A percentile compares a stretch with the other conserved stretches of the same genome.
phyloP scores from a whole-genome alignment of 768 basidiomycete genomes.

The Harrya chromipes region DNA sequence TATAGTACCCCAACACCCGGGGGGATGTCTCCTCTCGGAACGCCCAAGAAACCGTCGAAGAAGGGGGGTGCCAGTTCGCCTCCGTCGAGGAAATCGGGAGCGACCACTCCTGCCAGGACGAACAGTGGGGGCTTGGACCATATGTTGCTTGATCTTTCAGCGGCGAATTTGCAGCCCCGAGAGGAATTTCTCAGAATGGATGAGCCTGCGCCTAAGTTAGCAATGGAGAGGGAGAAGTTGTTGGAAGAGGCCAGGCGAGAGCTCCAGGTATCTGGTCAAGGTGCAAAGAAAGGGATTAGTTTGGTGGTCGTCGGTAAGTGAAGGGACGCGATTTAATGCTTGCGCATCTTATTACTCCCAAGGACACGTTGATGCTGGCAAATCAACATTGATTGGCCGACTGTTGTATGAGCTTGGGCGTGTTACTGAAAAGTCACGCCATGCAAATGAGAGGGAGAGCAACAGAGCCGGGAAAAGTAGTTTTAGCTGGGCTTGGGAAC shows the following conservation, averaged over 20 bases:
- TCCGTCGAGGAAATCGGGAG: conserved; percentile 36
- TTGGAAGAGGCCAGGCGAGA: conserved; percentile 70
- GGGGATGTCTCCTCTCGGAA: conserved; percentile 40
- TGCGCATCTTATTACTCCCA: conserved; percentile 11
- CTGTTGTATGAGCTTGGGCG: conserved; percentile 89
- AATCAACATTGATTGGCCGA: conserved; percentile 96
- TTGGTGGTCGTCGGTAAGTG: conserved; percentile 86
- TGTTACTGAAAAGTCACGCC: conserved; percentile 79
- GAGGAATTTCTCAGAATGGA: conserved; percentile 36
- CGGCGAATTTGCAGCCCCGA: conserved; percentile 58
- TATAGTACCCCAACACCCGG: conserved; percentile 40
- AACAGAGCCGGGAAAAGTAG: conserved; percentile 89
- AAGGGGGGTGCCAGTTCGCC: conserved; percentile 33
- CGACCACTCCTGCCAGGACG: conserved; percentile 40
- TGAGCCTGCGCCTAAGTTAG: conserved; percentile 60
- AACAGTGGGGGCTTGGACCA: conserved; percentile 43
- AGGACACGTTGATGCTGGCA: conserved; percentile 99
- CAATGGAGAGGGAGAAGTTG: conserved; percentile 74
- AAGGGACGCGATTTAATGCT: background rate
- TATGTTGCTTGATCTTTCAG: conserved; percentile 68
- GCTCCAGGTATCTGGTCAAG: conserved; percentile 45
- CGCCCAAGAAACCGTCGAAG: conserved; percentile 43
- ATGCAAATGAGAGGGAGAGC: conserved; percentile 86
- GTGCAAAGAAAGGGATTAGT: conserved; percentile 69
- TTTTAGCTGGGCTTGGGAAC: conserved; percentile 97